A percentile compares a stretch with the other conserved stretches of the same genome.
Evolutionary conservation across 1,284 basidiomycete genomes (phyloP).

Genomic region (Spongiforma sp.): DNA sequence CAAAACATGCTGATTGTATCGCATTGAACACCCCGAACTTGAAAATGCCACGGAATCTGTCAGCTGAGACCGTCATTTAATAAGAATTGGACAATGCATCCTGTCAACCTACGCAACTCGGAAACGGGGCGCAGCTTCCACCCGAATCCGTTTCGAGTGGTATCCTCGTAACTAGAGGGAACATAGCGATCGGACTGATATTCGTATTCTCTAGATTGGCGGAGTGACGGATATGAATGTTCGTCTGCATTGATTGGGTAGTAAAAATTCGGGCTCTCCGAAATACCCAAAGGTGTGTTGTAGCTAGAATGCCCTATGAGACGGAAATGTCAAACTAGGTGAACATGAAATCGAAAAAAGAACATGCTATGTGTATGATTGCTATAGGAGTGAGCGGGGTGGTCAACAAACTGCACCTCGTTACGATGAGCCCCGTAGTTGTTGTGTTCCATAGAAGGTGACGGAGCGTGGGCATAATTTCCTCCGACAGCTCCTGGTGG

Average conservation of each 20-base stretch:
- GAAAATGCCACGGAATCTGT: slow-evolving; percentile 81
- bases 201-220: not conserved
- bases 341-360: too few species aligned
- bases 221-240: not conserved
- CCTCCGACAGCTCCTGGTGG: slow-evolving; percentile 32
- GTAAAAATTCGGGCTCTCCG: slow-evolving; percentile 1
- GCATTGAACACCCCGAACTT: slow-evolving; percentile 91
- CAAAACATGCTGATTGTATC: slow-evolving; percentile 84
- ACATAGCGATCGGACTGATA: not conserved
- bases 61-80: slow-evolving; percentile 55
- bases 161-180: slow-evolving; percentile 12
- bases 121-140: slow-evolving; percentile 70
- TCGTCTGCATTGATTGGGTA: not conserved
- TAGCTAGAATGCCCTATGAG: slow-evolving; percentile 13
- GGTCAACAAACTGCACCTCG: slow-evolving; percentile 4
- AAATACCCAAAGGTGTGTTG: not conserved
- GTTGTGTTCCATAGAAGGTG: slow-evolving; percentile 10
- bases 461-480: slow-evolving; percentile 9
- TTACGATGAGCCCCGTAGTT: not conserved
- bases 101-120: slow-evolving; percentile 64
- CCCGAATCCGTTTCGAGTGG: slow-evolving; percentile 46
- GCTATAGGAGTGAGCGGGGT: not conserved
- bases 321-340: not conserved
- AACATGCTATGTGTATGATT: slow-evolving; percentile 10
- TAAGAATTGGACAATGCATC: not conserved